A percentile compares a stretch with the other conserved stretches of the same genome.
Evolutionary conservation across 1,284 basidiomycete species (phyloP).

Genomic region (Ceratobasidium theobromae): DNA sequence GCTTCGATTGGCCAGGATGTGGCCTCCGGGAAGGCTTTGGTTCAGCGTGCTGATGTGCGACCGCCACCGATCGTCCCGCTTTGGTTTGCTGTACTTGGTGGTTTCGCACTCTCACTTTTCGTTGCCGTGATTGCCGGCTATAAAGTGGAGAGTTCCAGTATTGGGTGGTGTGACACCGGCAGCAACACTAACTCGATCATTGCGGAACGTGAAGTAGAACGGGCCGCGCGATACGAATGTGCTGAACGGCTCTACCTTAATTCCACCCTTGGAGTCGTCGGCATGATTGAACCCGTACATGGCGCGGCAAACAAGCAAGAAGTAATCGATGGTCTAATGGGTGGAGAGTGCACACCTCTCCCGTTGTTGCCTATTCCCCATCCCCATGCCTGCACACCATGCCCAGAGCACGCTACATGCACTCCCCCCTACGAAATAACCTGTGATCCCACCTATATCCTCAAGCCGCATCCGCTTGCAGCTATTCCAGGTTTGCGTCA

Average conservation of each 20-base stretch:
- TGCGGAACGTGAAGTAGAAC: slow-evolving; percentile 37
- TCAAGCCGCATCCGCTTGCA: slow-evolving; percentile 59
- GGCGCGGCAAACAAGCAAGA: slow-evolving; percentile 1
- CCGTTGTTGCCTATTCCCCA: slow-evolving; percentile 59
- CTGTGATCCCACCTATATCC: slow-evolving; percentile 76
- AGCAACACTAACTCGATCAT: slow-evolving; percentile 46
- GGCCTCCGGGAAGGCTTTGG: slow-evolving; percentile 32
- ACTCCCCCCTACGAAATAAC: slow-evolving; percentile 55
- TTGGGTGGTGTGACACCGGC: slow-evolving; percentile 51
- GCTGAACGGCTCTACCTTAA: slow-evolving; percentile 25
- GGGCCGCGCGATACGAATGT: slow-evolving; percentile 30
- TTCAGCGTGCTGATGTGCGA: slow-evolving; percentile 31
- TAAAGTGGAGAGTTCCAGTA: slow-evolving; percentile 44
- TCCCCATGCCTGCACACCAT: slow-evolving; percentile 77
- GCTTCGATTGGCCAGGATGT: slow-evolving; percentile 38
- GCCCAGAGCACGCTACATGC: slow-evolving; percentile 82
- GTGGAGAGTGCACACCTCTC: slow-evolving; percentile 54
- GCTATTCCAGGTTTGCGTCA: slow-evolving; percentile 51
- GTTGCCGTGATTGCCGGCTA: slow-evolving; percentile 42
- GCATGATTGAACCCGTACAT: slow-evolving; percentile 1
- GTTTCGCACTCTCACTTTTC: slow-evolving; percentile 35
- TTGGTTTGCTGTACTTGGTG: slow-evolving; percentile 38
- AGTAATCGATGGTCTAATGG: slow-evolving; percentile 31
- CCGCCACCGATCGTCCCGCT: slow-evolving; percentile 39
- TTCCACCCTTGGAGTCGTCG: not conserved